These are phyloP conservation scores for Rhypophila decipiens DNA, from an alignment of 495 filamentous ascomycete genomes.

Conservation along the genomic window DNA sequence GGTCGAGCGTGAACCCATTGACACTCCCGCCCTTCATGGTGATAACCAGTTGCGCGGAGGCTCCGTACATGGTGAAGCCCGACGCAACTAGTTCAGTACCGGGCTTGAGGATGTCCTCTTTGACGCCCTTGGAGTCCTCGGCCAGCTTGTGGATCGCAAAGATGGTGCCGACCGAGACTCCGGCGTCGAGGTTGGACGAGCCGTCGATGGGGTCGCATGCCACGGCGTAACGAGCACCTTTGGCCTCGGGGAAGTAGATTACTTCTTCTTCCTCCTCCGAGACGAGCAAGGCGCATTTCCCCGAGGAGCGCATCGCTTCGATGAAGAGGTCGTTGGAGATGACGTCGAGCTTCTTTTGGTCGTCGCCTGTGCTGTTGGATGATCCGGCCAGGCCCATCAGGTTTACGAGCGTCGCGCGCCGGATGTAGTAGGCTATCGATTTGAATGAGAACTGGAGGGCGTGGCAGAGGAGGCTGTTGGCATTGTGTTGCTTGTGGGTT, in stretches of 20 bases:
- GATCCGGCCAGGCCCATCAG: constrained; percentile 91
- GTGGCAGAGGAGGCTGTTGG: constrained; percentile 78
- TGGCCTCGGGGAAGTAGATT: constrained; percentile 77
- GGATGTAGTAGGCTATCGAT: constrained; percentile 98
- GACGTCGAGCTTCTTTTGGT: constrained; percentile 99
- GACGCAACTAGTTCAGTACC: constrained; percentile 88
- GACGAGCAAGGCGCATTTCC: constrained; percentile 81
- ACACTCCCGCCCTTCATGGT: constrained; percentile 92
- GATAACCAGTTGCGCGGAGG: constrained; percentile 90
- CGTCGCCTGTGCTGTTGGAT: constrained; percentile 91
- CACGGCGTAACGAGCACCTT: constrained; percentile 83
- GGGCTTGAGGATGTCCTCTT: constrained; percentile 79
- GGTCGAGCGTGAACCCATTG: constrained; percentile 97
- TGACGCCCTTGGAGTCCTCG: constrained; percentile 59
- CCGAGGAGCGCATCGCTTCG: constrained; percentile 83
- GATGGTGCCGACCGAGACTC: constrained; percentile 97
- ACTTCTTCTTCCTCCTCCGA: constrained; percentile 94
- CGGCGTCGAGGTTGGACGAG: constrained; percentile 93
- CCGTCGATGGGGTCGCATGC: constrained; percentile 98
- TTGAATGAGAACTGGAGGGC: constrained; percentile 99
- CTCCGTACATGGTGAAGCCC: constrained; percentile 99
- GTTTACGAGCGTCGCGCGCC: constrained; percentile 93
- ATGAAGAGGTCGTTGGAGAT: constrained; percentile 98
- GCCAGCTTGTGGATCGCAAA: constrained; percentile 89
- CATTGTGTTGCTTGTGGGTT: background rate